These are phyloP conservation scores for Tylopilus intermedius DNA, from an alignment of 768 basidiomycete genomes.

Conservation along the genomic window DNA sequence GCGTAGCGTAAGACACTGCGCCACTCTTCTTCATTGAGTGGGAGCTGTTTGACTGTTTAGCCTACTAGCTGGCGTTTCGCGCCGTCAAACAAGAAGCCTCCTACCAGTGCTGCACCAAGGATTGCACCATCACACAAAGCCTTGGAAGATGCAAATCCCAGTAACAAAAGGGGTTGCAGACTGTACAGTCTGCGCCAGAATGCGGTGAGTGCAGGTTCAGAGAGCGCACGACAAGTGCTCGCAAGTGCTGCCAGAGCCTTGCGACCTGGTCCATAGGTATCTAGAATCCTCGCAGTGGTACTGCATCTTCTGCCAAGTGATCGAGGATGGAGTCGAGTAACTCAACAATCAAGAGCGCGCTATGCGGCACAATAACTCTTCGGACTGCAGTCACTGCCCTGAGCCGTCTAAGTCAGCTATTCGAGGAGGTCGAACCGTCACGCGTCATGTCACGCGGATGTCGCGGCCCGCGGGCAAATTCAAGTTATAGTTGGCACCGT, in stretches of 20 bases:
- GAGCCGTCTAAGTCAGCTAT: too few relatives aligned
- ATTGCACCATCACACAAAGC: neutral
- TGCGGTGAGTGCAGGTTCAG: conserved; percentile 12
- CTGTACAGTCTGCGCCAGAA: conserved; percentile 12
- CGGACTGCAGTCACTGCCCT: too few relatives aligned
- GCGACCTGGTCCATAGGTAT: neutral
- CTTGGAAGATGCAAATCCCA: neutral
- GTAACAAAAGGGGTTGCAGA: conserved; percentile 1
- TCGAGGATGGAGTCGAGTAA: conserved; percentile 1
- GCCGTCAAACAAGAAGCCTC: neutral
- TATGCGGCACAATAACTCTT: neutral
- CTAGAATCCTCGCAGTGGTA: neutral
- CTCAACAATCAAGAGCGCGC: conserved; percentile 2
- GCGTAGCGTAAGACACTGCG: conserved; percentile 1
- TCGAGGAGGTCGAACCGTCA: too few relatives aligned
- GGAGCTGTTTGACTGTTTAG: neutral
- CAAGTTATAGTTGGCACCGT: too few relatives aligned
- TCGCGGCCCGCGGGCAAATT: too few relatives aligned
- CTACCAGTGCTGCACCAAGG: neutral
- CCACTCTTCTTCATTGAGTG: neutral
- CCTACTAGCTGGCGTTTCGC: too few relatives aligned
- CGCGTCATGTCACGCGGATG: too few relatives aligned
- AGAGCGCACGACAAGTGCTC: conserved; percentile 12
- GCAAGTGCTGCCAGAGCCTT: conserved; percentile 9
- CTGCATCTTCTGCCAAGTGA: neutral